phyloP scores from a whole-genome alignment of 2,329 filamentous ascomycete genomes.

The Penicillium hordei region DNA sequence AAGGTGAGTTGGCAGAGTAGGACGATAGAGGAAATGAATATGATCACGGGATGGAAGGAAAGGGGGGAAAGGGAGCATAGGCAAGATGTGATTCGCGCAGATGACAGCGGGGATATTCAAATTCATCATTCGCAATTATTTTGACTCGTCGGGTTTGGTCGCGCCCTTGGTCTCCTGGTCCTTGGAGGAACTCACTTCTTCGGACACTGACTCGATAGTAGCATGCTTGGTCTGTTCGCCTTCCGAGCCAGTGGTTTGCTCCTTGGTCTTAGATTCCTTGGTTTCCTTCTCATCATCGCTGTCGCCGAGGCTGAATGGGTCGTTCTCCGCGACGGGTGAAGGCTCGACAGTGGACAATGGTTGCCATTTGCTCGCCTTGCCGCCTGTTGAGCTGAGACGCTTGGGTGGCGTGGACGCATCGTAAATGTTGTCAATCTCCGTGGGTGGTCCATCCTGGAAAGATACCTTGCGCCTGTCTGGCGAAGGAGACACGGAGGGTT shows the following conservation, averaged over 20 bases:
- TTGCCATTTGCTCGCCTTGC: constrained; percentile 93
- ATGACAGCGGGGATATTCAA: constrained; percentile 1
- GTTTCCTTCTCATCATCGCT: constrained; percentile 87
- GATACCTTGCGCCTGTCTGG: constrained; percentile 54
- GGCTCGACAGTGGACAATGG: constrained; percentile 84
- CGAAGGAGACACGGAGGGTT: constrained; percentile 66
- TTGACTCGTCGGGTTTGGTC: constrained; percentile 28
- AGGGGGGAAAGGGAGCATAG: not conserved
- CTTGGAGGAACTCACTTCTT: constrained; percentile 37
- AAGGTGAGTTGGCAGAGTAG: not conserved
- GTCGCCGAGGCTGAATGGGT: constrained; percentile 94
- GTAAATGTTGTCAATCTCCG: constrained; percentile 77
- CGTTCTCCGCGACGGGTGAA: constrained; percentile 81
- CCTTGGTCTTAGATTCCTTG: constrained; percentile 72
- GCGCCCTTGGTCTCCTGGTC: constrained; percentile 18
- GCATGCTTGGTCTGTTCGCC: constrained; percentile 65
- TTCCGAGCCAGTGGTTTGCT: constrained; percentile 51
- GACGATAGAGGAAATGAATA: not conserved
- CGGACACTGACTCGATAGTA: constrained; percentile 51
- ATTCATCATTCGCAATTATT: constrained; percentile 21
- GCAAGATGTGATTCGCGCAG: not conserved
- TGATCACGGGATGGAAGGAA: not conserved
- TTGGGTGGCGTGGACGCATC: constrained; percentile 59
- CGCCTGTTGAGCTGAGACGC: constrained; percentile 51
- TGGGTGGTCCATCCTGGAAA: constrained; percentile 64